Evolutionary conservation across 495 filamentous ascomycete genomes (phyloP).

Genomic region (Penicillium flavigenum): DNA sequence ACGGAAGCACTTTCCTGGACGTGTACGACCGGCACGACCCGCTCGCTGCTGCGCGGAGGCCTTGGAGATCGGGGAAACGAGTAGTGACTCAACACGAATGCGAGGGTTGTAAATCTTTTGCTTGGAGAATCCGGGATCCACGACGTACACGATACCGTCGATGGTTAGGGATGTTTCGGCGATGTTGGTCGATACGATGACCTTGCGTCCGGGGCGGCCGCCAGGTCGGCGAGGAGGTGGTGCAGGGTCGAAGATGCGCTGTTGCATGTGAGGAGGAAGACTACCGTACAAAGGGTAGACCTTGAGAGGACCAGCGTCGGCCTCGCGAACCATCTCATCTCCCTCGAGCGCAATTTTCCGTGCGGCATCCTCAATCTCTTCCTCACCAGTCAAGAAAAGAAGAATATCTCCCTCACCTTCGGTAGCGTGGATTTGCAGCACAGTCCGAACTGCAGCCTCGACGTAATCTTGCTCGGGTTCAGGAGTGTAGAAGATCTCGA

Average conservation of each 20-base stretch:
- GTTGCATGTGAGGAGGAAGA: slow-evolving; percentile 87
- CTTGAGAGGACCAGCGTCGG: slow-evolving; percentile 82
- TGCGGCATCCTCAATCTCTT: slow-evolving; percentile 97
- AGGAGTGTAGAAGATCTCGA: slow-evolving; percentile 98
- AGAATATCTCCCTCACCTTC: slow-evolving; percentile 94
- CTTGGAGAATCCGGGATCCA: slow-evolving; percentile 98
- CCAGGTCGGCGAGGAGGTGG: slow-evolving; percentile 69
- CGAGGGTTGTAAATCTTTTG: slow-evolving; percentile 99
- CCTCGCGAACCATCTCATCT: slow-evolving; percentile 87
- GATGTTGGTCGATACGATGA: slow-evolving; percentile 95
- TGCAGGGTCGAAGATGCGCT: slow-evolving; percentile 89
- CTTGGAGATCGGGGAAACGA: slow-evolving; percentile 96
- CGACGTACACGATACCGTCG: slow-evolving; percentile 98
- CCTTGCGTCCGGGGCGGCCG: slow-evolving; percentile 88
- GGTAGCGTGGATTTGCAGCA: slow-evolving; percentile 91
- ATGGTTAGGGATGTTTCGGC: slow-evolving; percentile 97
- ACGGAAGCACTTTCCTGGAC: slow-evolving; percentile 96
- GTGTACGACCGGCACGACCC: slow-evolving; percentile 97
- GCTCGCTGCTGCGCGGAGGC: slow-evolving; percentile 98
- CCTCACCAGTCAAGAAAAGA: slow-evolving; percentile 95
- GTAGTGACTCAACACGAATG: slow-evolving; percentile 89
- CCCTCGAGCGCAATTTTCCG: slow-evolving; percentile 87
- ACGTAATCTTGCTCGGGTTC: slow-evolving; percentile 97
- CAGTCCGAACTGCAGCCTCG: slow-evolving; percentile 89
- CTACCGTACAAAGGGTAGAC: slow-evolving; percentile 95